Evolutionary conservation across 2,329 filamentous ascomycete species (phyloP).

Genomic region (Aspergillus puulaauensis): DNA sequence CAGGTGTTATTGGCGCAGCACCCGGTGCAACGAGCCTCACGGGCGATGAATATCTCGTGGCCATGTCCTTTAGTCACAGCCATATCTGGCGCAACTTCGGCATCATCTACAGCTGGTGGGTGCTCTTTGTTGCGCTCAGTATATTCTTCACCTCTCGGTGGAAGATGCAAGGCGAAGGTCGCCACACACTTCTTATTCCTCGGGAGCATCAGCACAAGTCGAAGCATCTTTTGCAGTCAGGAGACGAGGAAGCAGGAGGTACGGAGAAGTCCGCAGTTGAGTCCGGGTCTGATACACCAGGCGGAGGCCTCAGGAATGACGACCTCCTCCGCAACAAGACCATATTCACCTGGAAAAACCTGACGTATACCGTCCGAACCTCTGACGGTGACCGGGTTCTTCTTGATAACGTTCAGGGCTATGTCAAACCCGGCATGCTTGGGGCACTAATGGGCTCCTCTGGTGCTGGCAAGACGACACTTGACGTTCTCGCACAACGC

Average conservation of each 20-base stretch:
- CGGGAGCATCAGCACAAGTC: slow-evolving; percentile 54
- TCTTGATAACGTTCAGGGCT: slow-evolving; percentile 69
- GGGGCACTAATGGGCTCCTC: slow-evolving; percentile 74
- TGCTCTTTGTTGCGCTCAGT: slow-evolving; percentile 57
- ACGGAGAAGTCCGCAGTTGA: slow-evolving; percentile 48
- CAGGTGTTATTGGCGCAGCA: slow-evolving; percentile 56
- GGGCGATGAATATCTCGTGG: slow-evolving; percentile 57
- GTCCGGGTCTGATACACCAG: slow-evolving; percentile 4
- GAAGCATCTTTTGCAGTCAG: too few relatives aligned
- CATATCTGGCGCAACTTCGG: slow-evolving; percentile 59
- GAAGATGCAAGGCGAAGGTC: slow-evolving; percentile 42
- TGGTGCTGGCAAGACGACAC: slow-evolving; percentile 72
- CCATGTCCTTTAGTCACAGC: slow-evolving; percentile 51
- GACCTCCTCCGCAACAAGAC: slow-evolving; percentile 60
- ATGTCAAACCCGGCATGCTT: slow-evolving; percentile 72
- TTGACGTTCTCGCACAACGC: slow-evolving; percentile 71
- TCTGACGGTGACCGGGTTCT: slow-evolving; percentile 54
- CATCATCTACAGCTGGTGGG: slow-evolving; percentile 62
- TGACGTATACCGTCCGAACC: slow-evolving; percentile 67
- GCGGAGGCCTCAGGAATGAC: slow-evolving; percentile 11
- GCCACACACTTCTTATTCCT: slow-evolving; percentile 58
- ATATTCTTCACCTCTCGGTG: slow-evolving; percentile 57
- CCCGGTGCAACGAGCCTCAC: slow-evolving; percentile 50
- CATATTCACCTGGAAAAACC: slow-evolving; percentile 71
- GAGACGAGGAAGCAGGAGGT: slow-evolving; percentile 25